Percentiles rank a stretch among this genome's conserved stretches.
These are phyloP conservation scores for Malus hybrid DNA, from an alignment of 331 rosid species.

Conservation along the genomic window DNA sequence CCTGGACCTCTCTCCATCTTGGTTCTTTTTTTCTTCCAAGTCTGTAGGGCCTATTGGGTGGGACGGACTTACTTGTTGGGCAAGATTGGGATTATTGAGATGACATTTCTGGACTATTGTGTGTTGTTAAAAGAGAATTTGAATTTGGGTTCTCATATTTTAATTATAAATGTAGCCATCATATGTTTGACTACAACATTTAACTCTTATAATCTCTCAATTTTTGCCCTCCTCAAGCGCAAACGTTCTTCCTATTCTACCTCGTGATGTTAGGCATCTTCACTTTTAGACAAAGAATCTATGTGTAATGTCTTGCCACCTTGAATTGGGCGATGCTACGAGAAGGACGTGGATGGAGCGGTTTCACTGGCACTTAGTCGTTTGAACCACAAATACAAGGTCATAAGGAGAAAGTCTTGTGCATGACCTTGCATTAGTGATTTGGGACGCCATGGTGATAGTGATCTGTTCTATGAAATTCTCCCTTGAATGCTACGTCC, in stretches of 20 bases:
- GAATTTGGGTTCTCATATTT: background rate
- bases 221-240: background rate
- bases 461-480: background rate
- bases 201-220: background rate
- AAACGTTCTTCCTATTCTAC: background rate
- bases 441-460: rapidly evolving
- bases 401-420: background rate
- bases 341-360: background rate
- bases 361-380: background rate
- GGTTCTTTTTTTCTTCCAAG: background rate
- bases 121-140: background rate
- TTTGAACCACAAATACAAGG: background rate
- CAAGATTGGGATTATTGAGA: background rate
- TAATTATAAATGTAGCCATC: background rate
- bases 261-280: background rate
- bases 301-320: background rate
- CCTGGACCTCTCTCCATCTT: background rate
- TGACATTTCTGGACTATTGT: background rate
- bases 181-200: background rate
- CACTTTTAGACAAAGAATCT: background rate
- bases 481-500: too few species aligned
- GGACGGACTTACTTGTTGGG: background rate
- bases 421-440: background rate
- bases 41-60: background rate
- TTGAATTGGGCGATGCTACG: background rate